Evolutionary conservation across 1,284 basidiomycete genomes (phyloP).

Genomic region (Rhodotorula sp.): DNA sequence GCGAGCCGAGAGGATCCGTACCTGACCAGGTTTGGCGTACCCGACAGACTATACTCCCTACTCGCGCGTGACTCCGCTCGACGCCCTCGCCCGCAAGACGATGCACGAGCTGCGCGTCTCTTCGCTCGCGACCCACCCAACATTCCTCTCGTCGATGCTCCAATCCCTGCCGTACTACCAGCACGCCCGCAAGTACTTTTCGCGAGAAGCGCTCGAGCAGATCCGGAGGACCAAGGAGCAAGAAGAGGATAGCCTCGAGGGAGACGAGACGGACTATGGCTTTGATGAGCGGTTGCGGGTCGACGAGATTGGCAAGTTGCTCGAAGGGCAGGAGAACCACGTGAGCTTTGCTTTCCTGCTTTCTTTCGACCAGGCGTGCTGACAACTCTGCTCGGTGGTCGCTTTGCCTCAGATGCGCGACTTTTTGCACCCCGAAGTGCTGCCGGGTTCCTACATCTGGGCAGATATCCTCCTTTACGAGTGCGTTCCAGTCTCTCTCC

Average conservation of each 20-base stretch:
- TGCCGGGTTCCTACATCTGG: slow-evolving; percentile 34
- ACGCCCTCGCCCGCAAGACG: slow-evolving; percentile 31
- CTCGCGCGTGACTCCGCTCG: slow-evolving; percentile 30
- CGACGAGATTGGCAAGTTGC: slow-evolving; percentile 33
- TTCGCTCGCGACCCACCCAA: slow-evolving; percentile 31
- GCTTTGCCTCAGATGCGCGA: slow-evolving; percentile 23
- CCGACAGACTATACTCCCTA: slow-evolving; percentile 34
- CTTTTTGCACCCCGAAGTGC: slow-evolving; percentile 29
- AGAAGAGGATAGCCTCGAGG: not conserved
- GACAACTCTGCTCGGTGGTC: not conserved
- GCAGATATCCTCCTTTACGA: slow-evolving; percentile 38
- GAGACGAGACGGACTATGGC: slow-evolving; percentile 25
- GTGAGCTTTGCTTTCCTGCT: slow-evolving; percentile 4
- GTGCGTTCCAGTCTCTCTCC: slow-evolving; percentile 5
- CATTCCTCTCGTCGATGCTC: slow-evolving; percentile 12
- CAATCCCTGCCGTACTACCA: slow-evolving; percentile 4
- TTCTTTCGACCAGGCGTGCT: too few relatives aligned
- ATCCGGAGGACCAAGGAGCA: not conserved
- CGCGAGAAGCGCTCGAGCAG: slow-evolving; percentile 16
- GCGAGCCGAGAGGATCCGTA: too few relatives aligned
- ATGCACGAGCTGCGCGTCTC: slow-evolving; percentile 34
- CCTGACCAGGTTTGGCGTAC: not conserved
- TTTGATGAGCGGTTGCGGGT: slow-evolving; percentile 36
- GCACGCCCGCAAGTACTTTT: slow-evolving; percentile 4
- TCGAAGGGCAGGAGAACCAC: slow-evolving; percentile 34